Percentiles rank a stretch among this genome's conserved stretches.
phyloP scores from a whole-genome alignment of 1,139 yeast species.

The Suhomyces terraborum region DNA sequence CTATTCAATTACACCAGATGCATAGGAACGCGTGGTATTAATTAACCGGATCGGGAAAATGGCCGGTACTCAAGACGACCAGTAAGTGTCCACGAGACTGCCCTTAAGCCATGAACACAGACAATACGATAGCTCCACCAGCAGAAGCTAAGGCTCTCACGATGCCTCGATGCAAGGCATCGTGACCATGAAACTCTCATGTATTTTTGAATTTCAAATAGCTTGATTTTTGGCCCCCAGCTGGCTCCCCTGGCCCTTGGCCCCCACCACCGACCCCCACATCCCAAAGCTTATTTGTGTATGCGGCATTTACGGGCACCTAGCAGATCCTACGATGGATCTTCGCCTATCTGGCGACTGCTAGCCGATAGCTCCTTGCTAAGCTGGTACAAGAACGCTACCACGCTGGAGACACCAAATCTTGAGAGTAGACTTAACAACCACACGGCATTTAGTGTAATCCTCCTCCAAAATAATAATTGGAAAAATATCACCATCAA shows the following conservation, averaged over 20 bases:
- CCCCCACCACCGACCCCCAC: background rate
- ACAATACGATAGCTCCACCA: background rate
- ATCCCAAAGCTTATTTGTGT: background rate
- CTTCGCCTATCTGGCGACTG: conserved; percentile 2
- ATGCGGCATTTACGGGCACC: background rate
- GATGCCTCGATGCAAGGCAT: background rate
- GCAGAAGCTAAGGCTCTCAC: background rate
- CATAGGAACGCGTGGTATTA: conserved; percentile 1
- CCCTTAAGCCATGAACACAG: background rate
- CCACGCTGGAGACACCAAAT: background rate
- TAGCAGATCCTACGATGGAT: background rate
- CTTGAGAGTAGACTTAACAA: conserved; percentile 8
- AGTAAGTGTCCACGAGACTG: background rate
- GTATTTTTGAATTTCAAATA: too few relatives aligned
- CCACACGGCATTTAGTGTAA: conserved; percentile 6
- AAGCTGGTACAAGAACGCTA: background rate
- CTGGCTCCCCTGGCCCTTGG: too few relatives aligned
- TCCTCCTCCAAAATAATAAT: background rate
- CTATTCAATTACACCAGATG: background rate
- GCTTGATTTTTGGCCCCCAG: too few relatives aligned
- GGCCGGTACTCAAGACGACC: background rate
- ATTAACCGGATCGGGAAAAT: conserved; percentile 3
- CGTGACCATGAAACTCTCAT: background rate
- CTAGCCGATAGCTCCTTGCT: background rate
- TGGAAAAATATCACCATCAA: background rate